Percentiles rank a stretch among this genome's conserved stretches.
phyloP scores from a whole-genome alignment of 1,139 yeast genomes.

The Scheffersomyces quercinus region DNA sequence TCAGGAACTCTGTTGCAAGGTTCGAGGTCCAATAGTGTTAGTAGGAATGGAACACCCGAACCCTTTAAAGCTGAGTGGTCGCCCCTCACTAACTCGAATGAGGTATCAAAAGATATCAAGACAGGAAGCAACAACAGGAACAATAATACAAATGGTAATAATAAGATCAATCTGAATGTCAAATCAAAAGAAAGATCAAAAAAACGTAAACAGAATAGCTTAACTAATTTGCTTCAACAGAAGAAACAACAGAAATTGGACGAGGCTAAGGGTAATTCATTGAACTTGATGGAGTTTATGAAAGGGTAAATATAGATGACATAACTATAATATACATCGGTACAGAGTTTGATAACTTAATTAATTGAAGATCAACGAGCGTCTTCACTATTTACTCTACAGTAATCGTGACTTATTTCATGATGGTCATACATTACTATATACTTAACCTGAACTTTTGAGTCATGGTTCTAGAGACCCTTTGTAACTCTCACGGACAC shows the following conservation, averaged over 20 bases:
- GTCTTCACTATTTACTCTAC: no score
- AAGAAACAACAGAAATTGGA: conserved; percentile 41
- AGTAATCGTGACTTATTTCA: no score
- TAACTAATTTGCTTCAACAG: conserved; percentile 38
- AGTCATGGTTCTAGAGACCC: background rate
- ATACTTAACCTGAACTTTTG: no score
- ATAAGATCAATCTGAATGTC: conserved; percentile 1
- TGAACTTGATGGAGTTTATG: conserved; percentile 54
- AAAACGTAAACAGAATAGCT: conserved; percentile 35
- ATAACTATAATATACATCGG: no score
- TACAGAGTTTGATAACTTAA: no score
- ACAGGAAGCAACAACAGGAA: conserved; percentile 3
- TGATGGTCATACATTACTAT: no score
- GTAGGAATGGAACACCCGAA: background rate
- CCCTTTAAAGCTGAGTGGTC: conserved; percentile 5
- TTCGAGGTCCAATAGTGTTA: background rate
- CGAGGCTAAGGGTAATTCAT: conserved; percentile 25
- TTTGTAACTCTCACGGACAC: conserved; percentile 21
- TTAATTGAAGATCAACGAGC: no score
- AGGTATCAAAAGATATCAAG: conserved; percentile 7
- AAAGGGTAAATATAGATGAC: conserved; percentile 9
- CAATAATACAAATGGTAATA: conserved; percentile 1
- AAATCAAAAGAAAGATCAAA: conserved; percentile 26
- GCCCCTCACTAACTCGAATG: conserved; percentile 1
- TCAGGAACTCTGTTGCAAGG: background rate